Evolutionary conservation across 2,329 filamentous ascomycete species (phyloP), one percentile per base, ranked within the genome.

Genomic region (Monosporascus sp.): DNA sequence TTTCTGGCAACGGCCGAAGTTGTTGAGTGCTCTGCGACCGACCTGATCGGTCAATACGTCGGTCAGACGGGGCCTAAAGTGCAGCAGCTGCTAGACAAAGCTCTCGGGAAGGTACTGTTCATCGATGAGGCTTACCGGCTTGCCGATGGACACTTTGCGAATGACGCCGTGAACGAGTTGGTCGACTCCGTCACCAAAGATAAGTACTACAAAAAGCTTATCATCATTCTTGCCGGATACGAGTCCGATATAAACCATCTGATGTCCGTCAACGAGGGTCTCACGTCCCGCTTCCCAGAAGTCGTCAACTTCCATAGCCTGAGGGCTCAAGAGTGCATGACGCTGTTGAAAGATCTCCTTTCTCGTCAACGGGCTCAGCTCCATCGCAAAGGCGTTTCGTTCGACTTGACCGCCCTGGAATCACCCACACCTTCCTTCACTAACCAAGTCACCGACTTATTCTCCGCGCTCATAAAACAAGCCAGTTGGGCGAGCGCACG

Each of bases 61-160:
- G 88, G 88, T 0, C 85, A 89, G 0, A 90, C 86, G 0, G 85
- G 84, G 0, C 86, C 85, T 0, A 88, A 88, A 56, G 83, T 86
- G 0, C 73, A 76, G 11, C 69, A 75, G 49, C 64, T 76, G 3
- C 66, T 86, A 0, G 77, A 83, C 48, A 74, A 73, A 40, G 76
- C 74, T 0, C 73, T 89, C 0, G 87, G 88, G 0, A 81, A 79
- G 22, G 82, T 91, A 0, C 73, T 91, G 0, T 85, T 91, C 55
- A 79, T 91, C 7, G 87, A 91, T 49, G 86, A 90, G 63, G 86
- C 87, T 0, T 89, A 89, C 59, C 77, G 86, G 0, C 76, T 90
- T 0, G 74, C 70, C 0, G 77, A 80, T 1, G 80, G 80, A 0
- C 58, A 61, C 0, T 89, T 81, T 58, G 83, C 79, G 0, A 77